These are phyloP conservation scores for Kodamaea nitidulidarum DNA, from an alignment of 805 yeast species.

Conservation along the genomic window DNA sequence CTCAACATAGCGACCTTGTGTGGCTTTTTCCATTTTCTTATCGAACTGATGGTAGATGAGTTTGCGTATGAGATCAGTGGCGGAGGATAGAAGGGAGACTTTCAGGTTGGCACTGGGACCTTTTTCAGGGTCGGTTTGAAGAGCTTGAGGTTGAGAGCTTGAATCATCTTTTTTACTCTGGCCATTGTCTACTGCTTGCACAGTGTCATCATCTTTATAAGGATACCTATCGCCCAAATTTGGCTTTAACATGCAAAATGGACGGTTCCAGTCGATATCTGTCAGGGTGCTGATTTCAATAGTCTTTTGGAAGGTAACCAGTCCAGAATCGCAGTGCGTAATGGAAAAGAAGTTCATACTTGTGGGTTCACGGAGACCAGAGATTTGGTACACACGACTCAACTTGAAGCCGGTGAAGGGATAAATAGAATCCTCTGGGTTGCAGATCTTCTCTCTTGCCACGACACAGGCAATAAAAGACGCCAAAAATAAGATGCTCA, in stretches of 20 bases:
- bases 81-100: neutral
- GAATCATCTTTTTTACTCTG: too few relatives aligned
- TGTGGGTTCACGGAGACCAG: slow-evolving; percentile 30
- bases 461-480: too few relatives aligned
- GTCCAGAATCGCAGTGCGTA: slow-evolving; percentile 51
- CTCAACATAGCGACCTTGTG: neutral
- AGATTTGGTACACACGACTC: slow-evolving; percentile 44
- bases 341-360: slow-evolving; percentile 43
- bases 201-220: slow-evolving; percentile 3
- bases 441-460: slow-evolving; percentile 27
- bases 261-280: slow-evolving; percentile 47
- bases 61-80: neutral
- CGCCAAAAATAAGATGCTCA: too few relatives aligned
- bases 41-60: neutral
- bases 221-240: slow-evolving; percentile 4
- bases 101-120: too few relatives aligned
- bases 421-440: slow-evolving; percentile 22
- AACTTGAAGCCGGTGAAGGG: slow-evolving; percentile 57
- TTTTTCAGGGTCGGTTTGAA: too few relatives aligned
- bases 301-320: slow-evolving; percentile 39
- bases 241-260: slow-evolving; percentile 43
- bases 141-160: too few relatives aligned
- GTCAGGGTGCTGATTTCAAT: slow-evolving; percentile 23
- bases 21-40: neutral
- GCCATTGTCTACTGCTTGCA: neutral